Evolutionary conservation across 2,329 filamentous ascomycete genomes (phyloP).

Genomic region (Colletotrichum graminicola): DNA sequence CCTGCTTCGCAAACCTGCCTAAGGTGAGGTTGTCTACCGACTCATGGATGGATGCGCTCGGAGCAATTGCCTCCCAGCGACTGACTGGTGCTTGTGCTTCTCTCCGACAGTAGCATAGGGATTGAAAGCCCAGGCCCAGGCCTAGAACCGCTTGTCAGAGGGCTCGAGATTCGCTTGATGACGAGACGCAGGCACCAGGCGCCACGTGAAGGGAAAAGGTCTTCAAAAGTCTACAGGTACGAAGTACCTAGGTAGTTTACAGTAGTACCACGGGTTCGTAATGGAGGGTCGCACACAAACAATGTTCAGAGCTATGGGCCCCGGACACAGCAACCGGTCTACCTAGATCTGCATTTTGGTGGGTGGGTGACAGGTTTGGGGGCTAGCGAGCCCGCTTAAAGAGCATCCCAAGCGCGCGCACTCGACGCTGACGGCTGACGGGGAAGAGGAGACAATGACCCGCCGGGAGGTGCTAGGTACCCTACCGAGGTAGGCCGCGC

Average conservation of each 20-base stretch:
- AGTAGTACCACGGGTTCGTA: not conserved
- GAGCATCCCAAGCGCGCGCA: conserved; percentile 25
- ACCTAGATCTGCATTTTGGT: conserved; percentile 8
- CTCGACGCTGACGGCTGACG: conserved; percentile 3
- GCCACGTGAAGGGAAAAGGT: not conserved
- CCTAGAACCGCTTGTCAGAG: not conserved
- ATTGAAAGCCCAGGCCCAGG: not conserved
- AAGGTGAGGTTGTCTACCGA: not conserved
- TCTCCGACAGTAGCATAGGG: not conserved
- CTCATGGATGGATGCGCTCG: not conserved
- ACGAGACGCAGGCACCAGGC: not conserved
- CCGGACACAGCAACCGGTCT: conserved; percentile 6
- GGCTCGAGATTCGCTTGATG: not conserved
- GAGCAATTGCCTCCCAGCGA: not conserved
- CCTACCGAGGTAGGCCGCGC: not conserved
- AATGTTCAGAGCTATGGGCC: conserved; percentile 7
- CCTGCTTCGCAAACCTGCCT: not conserved
- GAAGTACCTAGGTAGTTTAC: not conserved
- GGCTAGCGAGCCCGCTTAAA: conserved; percentile 37
- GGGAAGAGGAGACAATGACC: not conserved
- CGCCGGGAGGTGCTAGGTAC: not conserved
- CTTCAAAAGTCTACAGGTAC: not conserved
- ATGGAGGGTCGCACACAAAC: conserved; percentile 24
- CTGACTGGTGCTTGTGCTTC: not conserved
- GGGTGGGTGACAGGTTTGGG: conserved; percentile 34